phyloP scores from a whole-genome alignment of 176 grass and related monocot species.

The Bonia amplexicaulis region DNA sequence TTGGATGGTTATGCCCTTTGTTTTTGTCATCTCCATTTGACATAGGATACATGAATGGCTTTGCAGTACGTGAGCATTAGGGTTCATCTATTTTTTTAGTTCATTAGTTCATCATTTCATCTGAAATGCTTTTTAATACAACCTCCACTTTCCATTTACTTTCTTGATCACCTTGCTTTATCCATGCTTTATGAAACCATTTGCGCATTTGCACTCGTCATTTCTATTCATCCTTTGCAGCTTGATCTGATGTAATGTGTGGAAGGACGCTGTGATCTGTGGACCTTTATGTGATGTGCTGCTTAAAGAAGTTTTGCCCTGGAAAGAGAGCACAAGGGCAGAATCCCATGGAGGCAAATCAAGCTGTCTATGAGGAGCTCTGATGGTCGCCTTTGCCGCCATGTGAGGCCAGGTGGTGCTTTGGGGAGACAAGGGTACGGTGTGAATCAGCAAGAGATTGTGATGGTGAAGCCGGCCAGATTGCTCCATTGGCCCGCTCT shows the following conservation, averaged over 20 bases:
- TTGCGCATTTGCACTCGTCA: neutral
- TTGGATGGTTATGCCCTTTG: neutral
- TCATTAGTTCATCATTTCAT: neutral
- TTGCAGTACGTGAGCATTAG: neutral
- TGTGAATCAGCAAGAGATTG: neutral
- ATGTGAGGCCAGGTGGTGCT: neutral
- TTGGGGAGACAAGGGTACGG: neutral
- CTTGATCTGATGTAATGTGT: neutral
- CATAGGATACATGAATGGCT: neutral
- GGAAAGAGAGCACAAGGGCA: constrained; percentile 8
- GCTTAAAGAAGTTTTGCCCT: constrained; percentile 12
- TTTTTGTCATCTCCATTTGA: neutral
- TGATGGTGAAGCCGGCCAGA: neutral
- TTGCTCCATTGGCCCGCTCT: neutral
- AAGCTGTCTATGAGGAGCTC: neutral
- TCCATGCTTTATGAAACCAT: neutral
- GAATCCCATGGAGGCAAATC: neutral
- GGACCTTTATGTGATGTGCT: neutral
- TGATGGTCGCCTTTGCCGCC: neutral
- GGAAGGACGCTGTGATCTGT: neutral
- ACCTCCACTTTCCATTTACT: neutral
- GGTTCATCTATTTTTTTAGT: neutral
- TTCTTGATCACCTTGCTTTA: neutral
- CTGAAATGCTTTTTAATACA: neutral
- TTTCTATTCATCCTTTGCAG: neutral